Conservation (phyloP, 441 rosid genomes). For the Theobroma grandiflorum region DNA sequence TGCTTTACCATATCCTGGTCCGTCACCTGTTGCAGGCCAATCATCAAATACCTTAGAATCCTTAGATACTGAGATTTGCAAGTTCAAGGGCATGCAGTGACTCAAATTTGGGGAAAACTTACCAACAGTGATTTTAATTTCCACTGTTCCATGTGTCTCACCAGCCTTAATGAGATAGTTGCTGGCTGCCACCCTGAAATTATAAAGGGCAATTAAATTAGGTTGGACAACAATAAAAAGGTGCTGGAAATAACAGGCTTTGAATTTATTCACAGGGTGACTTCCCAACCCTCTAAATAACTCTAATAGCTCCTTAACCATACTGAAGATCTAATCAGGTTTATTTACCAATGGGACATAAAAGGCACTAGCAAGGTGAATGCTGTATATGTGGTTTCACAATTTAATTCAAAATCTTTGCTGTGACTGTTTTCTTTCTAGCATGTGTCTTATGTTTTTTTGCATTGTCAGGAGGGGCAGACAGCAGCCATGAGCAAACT, state of each 20-base stretch:
- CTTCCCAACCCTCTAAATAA: background rate
- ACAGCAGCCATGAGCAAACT: background rate
- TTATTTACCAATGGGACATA: background rate
- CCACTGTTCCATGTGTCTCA: slow-evolving; percentile 79
- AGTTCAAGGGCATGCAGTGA: slow-evolving; percentile 3
- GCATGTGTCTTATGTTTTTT: background rate
- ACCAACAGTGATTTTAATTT: slow-evolving; percentile 71
- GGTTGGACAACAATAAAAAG: background rate
- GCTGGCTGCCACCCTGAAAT: slow-evolving; percentile 74
- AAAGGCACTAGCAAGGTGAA: background rate
- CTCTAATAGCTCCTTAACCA: background rate
- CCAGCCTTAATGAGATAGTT: slow-evolving; percentile 78
- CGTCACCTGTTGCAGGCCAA: slow-evolving; percentile 53
- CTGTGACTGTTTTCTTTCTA: background rate
- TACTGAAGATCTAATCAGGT: background rate
- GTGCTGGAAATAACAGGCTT: background rate
- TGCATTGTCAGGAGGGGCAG: background rate
- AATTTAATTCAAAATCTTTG: background rate
- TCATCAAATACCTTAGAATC: background rate
- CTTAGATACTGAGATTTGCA: background rate
- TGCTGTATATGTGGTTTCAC: background rate
- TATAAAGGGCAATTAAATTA: background rate
- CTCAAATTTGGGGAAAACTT: slow-evolving; percentile 32
- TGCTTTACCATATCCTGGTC: slow-evolving; percentile 65
- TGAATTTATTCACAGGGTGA: background rate